Evolutionary conservation across 1,284 basidiomycete species (phyloP), one percentile per base, ranked within the genome.

Genomic region (Fomes fomentarius): DNA sequence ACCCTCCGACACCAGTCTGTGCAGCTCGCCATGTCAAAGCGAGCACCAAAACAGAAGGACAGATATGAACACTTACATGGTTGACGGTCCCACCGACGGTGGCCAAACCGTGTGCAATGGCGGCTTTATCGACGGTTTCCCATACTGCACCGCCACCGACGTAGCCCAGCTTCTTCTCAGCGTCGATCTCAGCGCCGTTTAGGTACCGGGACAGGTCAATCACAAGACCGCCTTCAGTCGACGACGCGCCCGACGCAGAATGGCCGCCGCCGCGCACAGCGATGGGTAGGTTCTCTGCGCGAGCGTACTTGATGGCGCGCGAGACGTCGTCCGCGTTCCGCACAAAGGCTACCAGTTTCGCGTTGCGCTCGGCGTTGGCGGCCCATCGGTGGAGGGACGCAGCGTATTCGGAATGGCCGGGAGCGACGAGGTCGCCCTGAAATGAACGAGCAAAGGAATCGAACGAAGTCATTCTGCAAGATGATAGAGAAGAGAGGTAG

Each of bases 241-340:
- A 71, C 9, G 66, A 69, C 19, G 70, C 65, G 4, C 68, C 70
- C 1, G 69, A 63, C 44, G 70, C 59, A 34, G 66, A 71, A 52
- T 78, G 76, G 0, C 76, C 76, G 6, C 76, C 76, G 19, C 73
- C 67, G 17, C 66, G 63, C 12, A 76, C 64, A 0, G 68, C 68
- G 10, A 77, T 50, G 39, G 68, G 68, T 2, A 71, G 40, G 6
- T 52, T 45, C 15, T 69, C 64, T 4, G 54, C 39, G 15, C 62
- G 57, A 1, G 70, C 70, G 19, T 67, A 76, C 14, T 58, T 52
- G 52, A 78, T 60, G 2, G 71, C 70, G 2, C 57, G 47, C 1
- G 64, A 41, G 21, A 77, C 67, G 47, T 76, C 72, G 4, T 60
- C 49, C 1, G 60, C 57, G 50, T 66, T 64, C 42, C 67, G 66